phyloP scores from a whole-genome alignment of 2,329 filamentous ascomycete genomes.

The Penicillium sp. region DNA sequence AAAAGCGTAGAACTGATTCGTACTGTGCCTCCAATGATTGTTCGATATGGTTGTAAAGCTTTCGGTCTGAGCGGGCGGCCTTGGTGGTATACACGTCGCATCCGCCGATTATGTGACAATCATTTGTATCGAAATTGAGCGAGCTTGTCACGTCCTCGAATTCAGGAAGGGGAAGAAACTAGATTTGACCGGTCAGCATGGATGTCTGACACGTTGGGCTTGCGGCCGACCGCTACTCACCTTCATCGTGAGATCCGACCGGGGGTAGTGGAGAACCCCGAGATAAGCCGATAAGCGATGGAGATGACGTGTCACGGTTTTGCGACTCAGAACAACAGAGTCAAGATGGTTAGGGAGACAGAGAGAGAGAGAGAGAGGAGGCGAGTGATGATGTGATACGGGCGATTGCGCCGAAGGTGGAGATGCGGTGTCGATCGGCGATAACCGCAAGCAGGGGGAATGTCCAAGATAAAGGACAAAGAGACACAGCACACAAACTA shows the following conservation, averaged over 20 bases:
- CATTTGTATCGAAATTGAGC: slow-evolving; percentile 92
- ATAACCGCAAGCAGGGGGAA: slow-evolving; percentile 36
- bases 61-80: slow-evolving; percentile 92
- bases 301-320: slow-evolving; percentile 2
- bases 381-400: background rate
- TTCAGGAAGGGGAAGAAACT: slow-evolving; percentile 90
- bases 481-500: slow-evolving; percentile 12
- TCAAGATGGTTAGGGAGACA: background rate
- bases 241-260: slow-evolving; percentile 11
- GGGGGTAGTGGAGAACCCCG: slow-evolving; percentile 9
- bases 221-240: background rate
- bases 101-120: slow-evolving; percentile 87
- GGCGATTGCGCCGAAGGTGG: slow-evolving; percentile 11
- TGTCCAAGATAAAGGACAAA: slow-evolving; percentile 8
- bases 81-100: slow-evolving; percentile 98
- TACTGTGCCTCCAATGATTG: slow-evolving; percentile 88
- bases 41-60: slow-evolving; percentile 94
- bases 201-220: slow-evolving; percentile 2
- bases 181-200: slow-evolving; percentile 24
- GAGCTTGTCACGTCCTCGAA: slow-evolving; percentile 90
- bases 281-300: slow-evolving; percentile 9
- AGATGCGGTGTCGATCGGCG: slow-evolving; percentile 39
- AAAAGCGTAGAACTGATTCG: slow-evolving; percentile 81
- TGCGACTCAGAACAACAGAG: background rate
- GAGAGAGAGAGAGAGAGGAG: background rate